Base-by-base conservation (phyloP, 2,329 filamentous ascomycete genomes). In the Boeremia lycopersici region DNA sequence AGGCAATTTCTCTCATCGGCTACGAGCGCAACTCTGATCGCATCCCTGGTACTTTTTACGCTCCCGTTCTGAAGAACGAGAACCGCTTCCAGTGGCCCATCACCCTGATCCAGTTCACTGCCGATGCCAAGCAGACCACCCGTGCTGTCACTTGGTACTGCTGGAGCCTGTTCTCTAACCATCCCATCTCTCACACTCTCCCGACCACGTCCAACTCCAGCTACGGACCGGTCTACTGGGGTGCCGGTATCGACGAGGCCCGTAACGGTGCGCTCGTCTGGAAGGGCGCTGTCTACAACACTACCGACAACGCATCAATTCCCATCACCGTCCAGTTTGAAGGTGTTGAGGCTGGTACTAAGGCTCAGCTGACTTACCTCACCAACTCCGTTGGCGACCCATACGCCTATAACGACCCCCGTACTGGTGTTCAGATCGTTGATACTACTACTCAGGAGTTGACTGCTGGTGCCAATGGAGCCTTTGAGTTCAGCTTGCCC, bases 1-100 rank as follows among this genome's bases (percentile, higher is more conserved):
- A 89, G 68, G 86, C 85, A 23, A 79, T 89, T n/a, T 86, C 82
- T 50, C 76, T 89, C 13, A 79, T 89, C 57, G 84, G 86, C 15
- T 83, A 84, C 28, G 87, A 89, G 77, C 79, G 86, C 51, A 89
- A 89, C 71, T 78, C 80, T 3, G 84, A 87, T 61, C 79, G 81
- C 17, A 79, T 87, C 39, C 79, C 80, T 2, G 83, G 82, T 6
- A 79, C 81, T 0, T 67, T 65, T 45, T 70, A 72, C 49, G 71
- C 71, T 1, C 72, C 72, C 0, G 61, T 72, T 0, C 33, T 75
- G 19, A 69, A 72, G 51, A 74, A 75, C 57, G 61, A 69, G 48
- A 72, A 75, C 57, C 61, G 65, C 13, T 73, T 65, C 55, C 65
- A 75, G 48, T 75, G 73, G 73, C 56, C 67, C 12, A 75, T 76